Evolutionary conservation across 2,329 filamentous ascomycete species (phyloP), one percentile per base, ranked within the genome.

Genomic region (Plenodomus lindquistii): DNA sequence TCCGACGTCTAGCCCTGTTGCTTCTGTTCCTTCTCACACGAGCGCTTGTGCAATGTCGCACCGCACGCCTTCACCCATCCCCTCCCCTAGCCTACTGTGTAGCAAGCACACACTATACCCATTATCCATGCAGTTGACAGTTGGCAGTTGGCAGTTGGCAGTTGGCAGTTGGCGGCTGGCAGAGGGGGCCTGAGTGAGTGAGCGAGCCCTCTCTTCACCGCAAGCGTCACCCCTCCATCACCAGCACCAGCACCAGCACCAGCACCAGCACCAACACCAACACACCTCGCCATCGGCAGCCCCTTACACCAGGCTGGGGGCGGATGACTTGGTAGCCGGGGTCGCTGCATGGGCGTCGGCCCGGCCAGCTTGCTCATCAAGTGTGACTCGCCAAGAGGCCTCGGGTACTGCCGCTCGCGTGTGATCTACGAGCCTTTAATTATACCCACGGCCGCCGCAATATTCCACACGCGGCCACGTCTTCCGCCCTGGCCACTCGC

Each of bases 381-480:
- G 49, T 55, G 46, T 53, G 50, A 55, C 49, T 48, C 39, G 53
- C 53, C 53, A 55, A 55, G 53, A 45, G 20, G 31, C 41, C 48
- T 53, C 54, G 56, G 56, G 54, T 50, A 52, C 51, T 55, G 46
- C 57, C 54, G 54, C 47, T 54, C 57, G 57, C 54, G 55, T 59
- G 57, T 55, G 54, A 59, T 59, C 56, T 52, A 45, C 56, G 48
- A 54, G 50, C 52, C 52, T 59, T 59, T 56, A 52, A 57, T 59
- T 48, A 45, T 54, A 43, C 37, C 49, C 44, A 48, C 37, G 31
- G 22, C 34, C 45, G 35, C 42, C 41, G 40, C 41, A 42, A 44
- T 41, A 37, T 10, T 36, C 8, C 18, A 27, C 16, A 17, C 41
- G 21, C 37, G 18, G 37, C 37, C 18, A 24, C 37, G 21, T 21